Evolutionary conservation across 2,329 filamentous ascomycete genomes (phyloP), one percentile per base, ranked within the genome.

Genomic region (Ceratocystis lukuohia): DNA sequence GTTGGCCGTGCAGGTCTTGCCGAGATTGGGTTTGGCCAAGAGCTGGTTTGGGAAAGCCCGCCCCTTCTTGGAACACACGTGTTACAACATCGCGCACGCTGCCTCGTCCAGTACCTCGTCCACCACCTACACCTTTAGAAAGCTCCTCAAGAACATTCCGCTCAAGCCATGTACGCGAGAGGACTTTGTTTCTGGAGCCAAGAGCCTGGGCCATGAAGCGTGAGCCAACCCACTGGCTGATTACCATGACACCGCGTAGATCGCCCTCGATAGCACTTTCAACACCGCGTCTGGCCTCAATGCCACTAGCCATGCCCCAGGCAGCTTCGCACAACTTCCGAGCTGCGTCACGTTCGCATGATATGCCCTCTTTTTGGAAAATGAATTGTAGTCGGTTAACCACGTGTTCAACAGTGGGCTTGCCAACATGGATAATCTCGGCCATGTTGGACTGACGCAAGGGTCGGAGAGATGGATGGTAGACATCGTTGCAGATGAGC

Each of bases 401-500:
- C 2, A 97, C 90, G 62, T 91, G 88, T 69, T 96, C 92, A 8
- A 97, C 77, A 0, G 89, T 86, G 1, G 94, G 91, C 71, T 94
- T 94, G 61, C 93, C 89, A 44, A 96, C 88, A 72, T 96, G 91
- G 25, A 99, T 87, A 48, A 97, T 86, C 74, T 99, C 94, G 0
- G 93, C 94, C 62, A 94, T 77, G 5, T 80, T 85, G 0, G 91
- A 92, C 69, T 93, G 88, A n/a, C 94, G 85, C 6, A 99, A 79
- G 0, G 90, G 91, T 33, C 91, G 84, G 50, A 99, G 80, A 22
- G 92, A 89, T 3, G 93, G 87, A 71, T 96, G 91, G 72, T 99
- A 99, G 0, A 97, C 85, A 74, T 99, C 95, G 72, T 99, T 99
- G 78, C 94, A 99, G 71, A 99, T 94, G 61, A 99, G 80, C 63